phyloP scores from a whole-genome alignment of 2,329 filamentous ascomycete genomes.

The Escovopsis weberi region DNA sequence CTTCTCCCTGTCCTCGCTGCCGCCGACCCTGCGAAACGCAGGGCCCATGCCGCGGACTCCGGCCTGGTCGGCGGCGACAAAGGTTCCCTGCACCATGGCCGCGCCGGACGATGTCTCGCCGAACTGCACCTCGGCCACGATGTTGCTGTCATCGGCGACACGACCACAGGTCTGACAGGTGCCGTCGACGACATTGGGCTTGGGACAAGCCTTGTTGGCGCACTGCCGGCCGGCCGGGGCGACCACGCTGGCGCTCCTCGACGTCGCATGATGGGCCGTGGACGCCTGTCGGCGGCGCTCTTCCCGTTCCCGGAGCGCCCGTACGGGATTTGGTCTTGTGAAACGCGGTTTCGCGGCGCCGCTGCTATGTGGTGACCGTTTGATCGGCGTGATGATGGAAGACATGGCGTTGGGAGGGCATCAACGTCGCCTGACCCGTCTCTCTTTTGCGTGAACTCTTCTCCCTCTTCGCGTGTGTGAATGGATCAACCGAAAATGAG shows the following conservation, averaged over 20 bases:
- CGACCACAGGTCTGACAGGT: conserved; percentile 76
- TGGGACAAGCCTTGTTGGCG: conserved; percentile 45
- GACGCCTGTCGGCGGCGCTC: conserved; percentile 26
- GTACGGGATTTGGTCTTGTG: conserved; percentile 30
- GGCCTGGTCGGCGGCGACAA: conserved; percentile 73
- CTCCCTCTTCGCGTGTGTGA: too few species aligned
- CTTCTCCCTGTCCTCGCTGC: conserved; percentile 43
- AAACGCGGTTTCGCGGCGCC: conserved; percentile 25
- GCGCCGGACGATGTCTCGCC: conserved; percentile 76
- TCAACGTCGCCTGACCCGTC: too few species aligned
- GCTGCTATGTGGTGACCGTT: conserved; percentile 14
- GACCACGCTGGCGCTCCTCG: conserved; percentile 18
- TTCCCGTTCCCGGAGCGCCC: conserved; percentile 37
- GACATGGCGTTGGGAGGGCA: conserved; percentile 22
- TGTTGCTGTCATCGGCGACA: conserved; percentile 72
- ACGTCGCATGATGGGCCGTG: conserved; percentile 14
- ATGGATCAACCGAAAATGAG: too few species aligned
- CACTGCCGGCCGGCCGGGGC: conserved; percentile 29
- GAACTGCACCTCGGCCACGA: conserved; percentile 84
- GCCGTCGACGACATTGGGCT: conserved; percentile 47
- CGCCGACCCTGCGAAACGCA: conserved; percentile 45
- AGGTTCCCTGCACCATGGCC: conserved; percentile 81
- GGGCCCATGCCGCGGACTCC: conserved; percentile 55
- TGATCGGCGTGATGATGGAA: conserved; percentile 23
- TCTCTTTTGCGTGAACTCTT: too few species aligned